Percentiles rank a stretch among this genome's conserved stretches.
Evolutionary conservation across 139 green algal genomes (phyloP).

Genomic region (Haematococcus lacustris): DNA sequence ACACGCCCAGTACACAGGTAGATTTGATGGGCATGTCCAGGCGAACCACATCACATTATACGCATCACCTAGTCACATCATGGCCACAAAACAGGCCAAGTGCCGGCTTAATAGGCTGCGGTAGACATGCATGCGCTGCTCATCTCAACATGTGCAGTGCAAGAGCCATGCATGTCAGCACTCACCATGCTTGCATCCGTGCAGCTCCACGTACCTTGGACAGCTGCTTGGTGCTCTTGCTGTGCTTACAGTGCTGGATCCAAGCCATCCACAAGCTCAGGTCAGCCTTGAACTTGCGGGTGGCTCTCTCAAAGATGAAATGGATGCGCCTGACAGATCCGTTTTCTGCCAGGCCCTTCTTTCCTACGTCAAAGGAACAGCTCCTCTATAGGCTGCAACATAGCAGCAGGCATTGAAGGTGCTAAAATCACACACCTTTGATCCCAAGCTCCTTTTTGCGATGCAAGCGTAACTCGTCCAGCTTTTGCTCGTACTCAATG

Average conservation of each 20-base stretch:
- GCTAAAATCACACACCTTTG: slow-evolving; percentile 12
- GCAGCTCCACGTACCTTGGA: slow-evolving; percentile 41
- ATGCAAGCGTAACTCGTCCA: slow-evolving; percentile 65
- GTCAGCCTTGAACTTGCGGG: slow-evolving; percentile 83
- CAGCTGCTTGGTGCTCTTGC: slow-evolving; percentile 49
- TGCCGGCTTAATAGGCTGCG: background rate
- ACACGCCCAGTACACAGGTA: no score
- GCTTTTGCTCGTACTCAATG: slow-evolving; percentile 64
- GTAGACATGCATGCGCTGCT: background rate
- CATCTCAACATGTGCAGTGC: background rate
- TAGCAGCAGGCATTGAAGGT: background rate
- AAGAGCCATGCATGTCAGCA: no score
- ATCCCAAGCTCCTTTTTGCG: slow-evolving; percentile 33
- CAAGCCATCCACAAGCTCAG: slow-evolving; percentile 78
- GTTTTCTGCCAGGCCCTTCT: slow-evolving; percentile 32
- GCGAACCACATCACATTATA: no score
- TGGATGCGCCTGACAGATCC: slow-evolving; percentile 67
- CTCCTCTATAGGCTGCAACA: no score
- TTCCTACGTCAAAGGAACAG: no score
- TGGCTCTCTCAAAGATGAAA: slow-evolving; percentile 85
- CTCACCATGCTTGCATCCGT: no score
- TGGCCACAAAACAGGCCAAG: background rate
- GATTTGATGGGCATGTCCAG: no score
- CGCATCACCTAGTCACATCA: no score
- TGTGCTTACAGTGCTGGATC: slow-evolving; percentile 68